Evolutionary conservation across 2,329 filamentous ascomycete genomes (phyloP).

Genomic region (Aspergillus hortae): DNA sequence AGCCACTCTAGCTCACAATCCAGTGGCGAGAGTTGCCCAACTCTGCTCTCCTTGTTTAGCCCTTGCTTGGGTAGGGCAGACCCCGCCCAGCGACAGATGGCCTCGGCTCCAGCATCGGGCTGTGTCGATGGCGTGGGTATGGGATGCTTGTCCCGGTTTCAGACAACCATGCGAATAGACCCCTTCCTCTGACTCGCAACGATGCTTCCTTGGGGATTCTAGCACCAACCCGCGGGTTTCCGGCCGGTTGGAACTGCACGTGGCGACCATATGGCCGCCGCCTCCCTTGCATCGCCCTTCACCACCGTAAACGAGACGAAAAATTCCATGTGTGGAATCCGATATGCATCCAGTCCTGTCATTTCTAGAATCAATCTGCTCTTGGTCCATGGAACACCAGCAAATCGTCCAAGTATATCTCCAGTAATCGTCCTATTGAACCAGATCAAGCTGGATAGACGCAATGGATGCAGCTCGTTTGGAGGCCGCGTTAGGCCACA

Average conservation of each 20-base stretch:
- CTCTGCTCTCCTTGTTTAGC: neutral
- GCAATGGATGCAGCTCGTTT: conserved; percentile 21
- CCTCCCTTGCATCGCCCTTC: conserved; percentile 13
- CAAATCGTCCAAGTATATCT: neutral
- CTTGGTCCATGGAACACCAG: neutral
- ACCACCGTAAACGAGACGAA: neutral
- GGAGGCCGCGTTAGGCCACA: conserved; percentile 46
- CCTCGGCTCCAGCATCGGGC: too few species aligned
- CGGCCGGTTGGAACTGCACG: conserved; percentile 7
- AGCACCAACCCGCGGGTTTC: too few species aligned
- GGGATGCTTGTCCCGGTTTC: neutral
- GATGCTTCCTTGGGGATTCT: neutral
- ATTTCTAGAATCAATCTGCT: neutral
- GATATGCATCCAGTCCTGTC: neutral
- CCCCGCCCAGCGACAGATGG: too few species aligned
- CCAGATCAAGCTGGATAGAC: neutral
- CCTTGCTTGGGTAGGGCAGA: neutral
- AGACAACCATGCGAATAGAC: neutral
- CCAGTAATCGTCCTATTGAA: neutral
- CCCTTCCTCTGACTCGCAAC: neutral
- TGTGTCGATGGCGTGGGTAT: too few species aligned
- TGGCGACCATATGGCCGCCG: conserved; percentile 22
- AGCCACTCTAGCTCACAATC: neutral
- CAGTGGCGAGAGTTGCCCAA: neutral
- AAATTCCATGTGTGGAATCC: neutral